Evolutionary conservation across 2,329 filamentous ascomycete species (phyloP), one percentile per base, ranked within the genome.

Genomic region (Elsinoe necatrix): DNA sequence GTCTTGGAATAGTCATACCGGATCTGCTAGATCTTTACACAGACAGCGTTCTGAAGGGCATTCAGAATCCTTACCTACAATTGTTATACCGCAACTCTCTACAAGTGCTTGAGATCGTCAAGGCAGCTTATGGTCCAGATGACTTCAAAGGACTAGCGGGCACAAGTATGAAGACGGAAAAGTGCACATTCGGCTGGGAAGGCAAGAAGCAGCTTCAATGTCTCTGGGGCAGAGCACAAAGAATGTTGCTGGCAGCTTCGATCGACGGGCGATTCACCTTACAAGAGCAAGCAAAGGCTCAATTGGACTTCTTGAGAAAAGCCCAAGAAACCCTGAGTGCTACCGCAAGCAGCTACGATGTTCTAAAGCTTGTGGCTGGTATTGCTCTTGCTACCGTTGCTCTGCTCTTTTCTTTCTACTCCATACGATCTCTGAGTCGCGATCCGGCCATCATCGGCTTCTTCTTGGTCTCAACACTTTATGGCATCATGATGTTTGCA

Each of bases 401-500:
- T 18, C 69, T 78, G n/a, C 60, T 58, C 51, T 66, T 72, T 35
- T 62, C 64, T 31, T 69, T 69, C 56, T 50, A 68, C 57, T 61
- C 68, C 16, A 62, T 75, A 12, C 64, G 63, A 16, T 48, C 41
- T 2, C 20, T 23, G 14, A 29, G 27, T 12, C 63, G 65, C 3
- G 68, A 59, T 59, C 65, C 62, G n/a, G 64, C 60, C 27, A 70
- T 68, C 4, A 16, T 70, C n/a, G 71, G 69, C 61, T 72, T 72
- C 59, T 58, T 66, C 2, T 29, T 72, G 2, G 66, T 68, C 0
- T 64, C 69, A 7, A 14, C 66, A 1, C 65, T 77, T 4, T 95
- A 97, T 66, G 83, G 85, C 1, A 69, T 82, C 35, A 95, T 96
- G 83, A 97, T 97, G 91, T 97, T 97, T 72, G 92, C 91, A 8